These are phyloP conservation scores for Salix udensis DNA, from an alignment of 345 rosid species.

Conservation along the genomic window DNA sequence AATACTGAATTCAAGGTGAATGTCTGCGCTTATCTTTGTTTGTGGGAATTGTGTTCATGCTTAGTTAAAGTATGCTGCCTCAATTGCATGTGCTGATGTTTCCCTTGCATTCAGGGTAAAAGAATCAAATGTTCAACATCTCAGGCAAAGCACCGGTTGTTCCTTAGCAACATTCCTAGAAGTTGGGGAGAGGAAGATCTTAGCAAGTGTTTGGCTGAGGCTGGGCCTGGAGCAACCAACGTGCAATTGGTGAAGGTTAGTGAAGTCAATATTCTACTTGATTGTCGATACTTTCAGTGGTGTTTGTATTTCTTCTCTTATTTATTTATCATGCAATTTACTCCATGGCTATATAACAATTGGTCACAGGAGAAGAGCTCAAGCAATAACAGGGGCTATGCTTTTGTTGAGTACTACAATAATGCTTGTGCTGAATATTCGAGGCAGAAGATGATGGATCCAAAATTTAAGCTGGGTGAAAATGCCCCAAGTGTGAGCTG, in stretches of 20 bases:
- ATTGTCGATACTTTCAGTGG: neutral
- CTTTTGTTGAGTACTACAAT: slow-evolving; percentile 82
- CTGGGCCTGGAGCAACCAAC: slow-evolving; percentile 80
- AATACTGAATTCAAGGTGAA: slow-evolving; percentile 68
- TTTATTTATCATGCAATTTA: neutral
- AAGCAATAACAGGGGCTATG: slow-evolving; percentile 77
- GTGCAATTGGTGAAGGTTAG: slow-evolving; percentile 81
- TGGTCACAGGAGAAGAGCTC: slow-evolving; percentile 63
- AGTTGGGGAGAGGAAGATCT: slow-evolving; percentile 70
- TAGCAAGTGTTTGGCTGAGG: slow-evolving; percentile 47
- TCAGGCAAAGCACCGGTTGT: slow-evolving; percentile 76
- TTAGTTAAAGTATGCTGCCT: neutral
- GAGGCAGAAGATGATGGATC: slow-evolving; percentile 74
- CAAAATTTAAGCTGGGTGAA: slow-evolving; percentile 75
- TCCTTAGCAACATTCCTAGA: slow-evolving; percentile 86
- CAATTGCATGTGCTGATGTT: slow-evolving; percentile 3
- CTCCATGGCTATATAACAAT: slow-evolving; percentile 17
- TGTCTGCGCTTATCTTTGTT: slow-evolving; percentile 6
- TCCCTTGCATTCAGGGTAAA: slow-evolving; percentile 52
- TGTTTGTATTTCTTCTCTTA: neutral
- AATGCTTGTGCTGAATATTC: slow-evolving; percentile 92
- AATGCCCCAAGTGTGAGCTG: slow-evolving; percentile 94
- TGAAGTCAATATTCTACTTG: neutral
- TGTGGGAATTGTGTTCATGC: neutral
- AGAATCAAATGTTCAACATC: slow-evolving; percentile 76